Evolutionary conservation across 2,329 filamentous ascomycete species (phyloP), one percentile per base, ranked within the genome.

Genomic region (Fusarium algeriense): DNA sequence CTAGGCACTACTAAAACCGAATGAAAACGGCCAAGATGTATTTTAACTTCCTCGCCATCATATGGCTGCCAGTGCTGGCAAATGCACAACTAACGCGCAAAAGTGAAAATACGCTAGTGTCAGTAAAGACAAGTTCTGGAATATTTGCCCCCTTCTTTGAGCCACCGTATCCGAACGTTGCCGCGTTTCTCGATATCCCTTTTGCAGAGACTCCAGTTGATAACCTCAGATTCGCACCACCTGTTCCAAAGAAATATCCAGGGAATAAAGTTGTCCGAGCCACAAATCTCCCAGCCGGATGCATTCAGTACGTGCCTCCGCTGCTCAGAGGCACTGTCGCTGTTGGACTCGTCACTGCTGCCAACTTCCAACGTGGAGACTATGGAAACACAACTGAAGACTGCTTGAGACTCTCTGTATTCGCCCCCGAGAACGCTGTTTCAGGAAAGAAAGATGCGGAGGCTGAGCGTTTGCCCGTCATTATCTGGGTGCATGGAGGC

Each of bases 341-440:
- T 9, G 49, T 53, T 11, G 56, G 28, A 0, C 48, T 37, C 6
- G 32, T 73, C 19, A 54, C 57, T 11, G 57, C 70, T 8, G 70
- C 56, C 9, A 56, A 28, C 9, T 71, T 73, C 20, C 71, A 73
- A 13, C 64, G 64, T 0, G 70, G 70, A 14, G 43, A 73, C 30
- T 71, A 58, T 35, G 35, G 32, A 15, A 73, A 73, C 15, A 73
- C 71, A 4, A 73, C 67, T 10, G 71, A 73, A 34, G 70, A 73
- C 26, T 73, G 71, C 9, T 38, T 73, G 3, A 67, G 53, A 11
- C 45, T 73, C 4, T 73, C 71, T 2, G 30, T 73, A 5, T 73
- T 73, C 15, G 50, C 55, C 2, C 71, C 71, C 1, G 30, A 49
- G 10, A 20, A 30, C 7, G 19, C 57, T 3, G 17, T 73, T 2